Evolutionary conservation across 1,139 yeast genomes (phyloP).

Genomic region (Torulaspora pretoriensis): DNA sequence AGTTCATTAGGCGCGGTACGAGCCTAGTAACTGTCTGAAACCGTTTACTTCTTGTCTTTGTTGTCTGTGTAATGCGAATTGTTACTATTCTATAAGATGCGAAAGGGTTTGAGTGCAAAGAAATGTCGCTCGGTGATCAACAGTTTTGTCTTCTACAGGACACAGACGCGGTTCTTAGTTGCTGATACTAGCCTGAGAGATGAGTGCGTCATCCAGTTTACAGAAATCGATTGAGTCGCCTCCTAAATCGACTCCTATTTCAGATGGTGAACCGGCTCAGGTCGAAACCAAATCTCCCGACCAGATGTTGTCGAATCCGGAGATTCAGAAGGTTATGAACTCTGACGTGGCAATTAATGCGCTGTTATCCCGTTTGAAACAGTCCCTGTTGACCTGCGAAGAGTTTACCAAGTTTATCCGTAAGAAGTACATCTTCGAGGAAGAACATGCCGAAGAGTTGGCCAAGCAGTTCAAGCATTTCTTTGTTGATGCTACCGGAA

Average conservation of each 20-base stretch:
- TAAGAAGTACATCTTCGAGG: constrained; percentile 74
- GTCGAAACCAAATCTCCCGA: constrained; percentile 1
- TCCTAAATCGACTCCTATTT: neutral
- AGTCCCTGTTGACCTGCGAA: constrained; percentile 74
- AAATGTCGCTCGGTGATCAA: neutral
- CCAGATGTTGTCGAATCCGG: constrained; percentile 44
- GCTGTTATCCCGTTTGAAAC: constrained; percentile 68
- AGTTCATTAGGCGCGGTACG: no score
- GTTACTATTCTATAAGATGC: neutral
- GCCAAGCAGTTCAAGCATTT: constrained; percentile 56
- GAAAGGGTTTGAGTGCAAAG: neutral
- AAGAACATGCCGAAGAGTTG: constrained; percentile 69
- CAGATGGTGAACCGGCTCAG: neutral
- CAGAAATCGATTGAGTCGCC: constrained; percentile 2
- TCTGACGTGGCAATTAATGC: constrained; percentile 64
- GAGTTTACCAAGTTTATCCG: constrained; percentile 77
- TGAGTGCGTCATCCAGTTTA: constrained; percentile 5
- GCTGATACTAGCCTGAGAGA: neutral
- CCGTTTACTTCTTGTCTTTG: neutral
- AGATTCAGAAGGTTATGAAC: constrained; percentile 46
- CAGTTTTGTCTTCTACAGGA: neutral
- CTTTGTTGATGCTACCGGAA: constrained; percentile 30
- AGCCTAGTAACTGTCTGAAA: neutral
- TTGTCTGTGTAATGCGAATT: no score
- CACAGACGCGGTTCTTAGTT: neutral